These are phyloP conservation scores for Peronospora tabacina DNA, from an alignment of 352 stramenopile species.

Conservation along the genomic window DNA sequence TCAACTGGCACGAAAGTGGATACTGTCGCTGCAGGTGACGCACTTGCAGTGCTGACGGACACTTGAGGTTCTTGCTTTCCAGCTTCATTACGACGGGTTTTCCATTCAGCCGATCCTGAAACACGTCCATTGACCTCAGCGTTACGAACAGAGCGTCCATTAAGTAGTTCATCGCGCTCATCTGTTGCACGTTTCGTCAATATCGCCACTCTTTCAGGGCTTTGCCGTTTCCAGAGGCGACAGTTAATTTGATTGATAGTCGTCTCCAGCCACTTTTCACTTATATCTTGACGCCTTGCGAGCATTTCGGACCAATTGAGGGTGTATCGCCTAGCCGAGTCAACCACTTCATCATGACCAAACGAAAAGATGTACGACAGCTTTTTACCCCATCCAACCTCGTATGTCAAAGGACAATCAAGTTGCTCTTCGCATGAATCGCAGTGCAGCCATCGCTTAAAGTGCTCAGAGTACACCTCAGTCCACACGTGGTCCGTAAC, in stretches of 20 bases:
- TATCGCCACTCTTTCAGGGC: slow-evolving; percentile 27
- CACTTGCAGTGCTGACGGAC: neutral
- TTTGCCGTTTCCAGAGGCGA: slow-evolving; percentile 21
- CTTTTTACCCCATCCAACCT: slow-evolving; percentile 92
- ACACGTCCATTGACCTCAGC: slow-evolving; percentile 60
- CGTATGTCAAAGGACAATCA: slow-evolving; percentile 90
- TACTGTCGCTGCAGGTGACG: neutral
- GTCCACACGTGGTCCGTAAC: slow-evolving; percentile 94
- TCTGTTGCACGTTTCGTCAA: slow-evolving; percentile 29
- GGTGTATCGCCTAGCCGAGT: slow-evolving; percentile 83
- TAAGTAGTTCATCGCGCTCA: slow-evolving; percentile 46
- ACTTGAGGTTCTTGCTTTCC: slow-evolving; percentile 28
- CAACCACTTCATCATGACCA: slow-evolving; percentile 81
- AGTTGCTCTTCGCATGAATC: slow-evolving; percentile 92
- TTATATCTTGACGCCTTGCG: slow-evolving; percentile 51
- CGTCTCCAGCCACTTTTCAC: slow-evolving; percentile 49
- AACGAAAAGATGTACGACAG: slow-evolving; percentile 90
- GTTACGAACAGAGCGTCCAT: slow-evolving; percentile 26
- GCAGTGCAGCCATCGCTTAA: slow-evolving; percentile 88
- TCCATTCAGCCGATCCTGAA: slow-evolving; percentile 76
- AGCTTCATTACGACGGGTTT: slow-evolving; percentile 58
- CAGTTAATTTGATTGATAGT: slow-evolving; percentile 54
- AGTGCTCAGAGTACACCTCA: slow-evolving; percentile 82
- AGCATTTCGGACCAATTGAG: slow-evolving; percentile 60
- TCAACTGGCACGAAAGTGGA: slow-evolving; percentile 3